phyloP scores from a whole-genome alignment of 495 filamentous ascomycete genomes.

The Jackrogersella multiformis region DNA sequence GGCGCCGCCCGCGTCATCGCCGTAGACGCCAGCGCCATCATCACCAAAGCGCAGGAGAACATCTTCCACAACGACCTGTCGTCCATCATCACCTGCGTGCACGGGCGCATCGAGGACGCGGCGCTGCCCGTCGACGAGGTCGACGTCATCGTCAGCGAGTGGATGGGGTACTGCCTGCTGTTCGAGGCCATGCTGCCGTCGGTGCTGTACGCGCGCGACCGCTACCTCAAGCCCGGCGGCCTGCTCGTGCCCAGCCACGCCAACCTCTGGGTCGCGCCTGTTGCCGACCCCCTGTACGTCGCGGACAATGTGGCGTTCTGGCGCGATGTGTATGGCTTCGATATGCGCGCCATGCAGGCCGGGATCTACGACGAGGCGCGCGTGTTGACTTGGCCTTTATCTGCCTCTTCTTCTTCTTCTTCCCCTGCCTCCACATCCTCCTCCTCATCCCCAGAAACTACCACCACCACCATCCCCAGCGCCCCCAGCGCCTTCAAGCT shows the following conservation, averaged over 20 bases:
- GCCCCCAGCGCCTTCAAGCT: slow-evolving; percentile 73
- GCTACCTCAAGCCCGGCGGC: slow-evolving; percentile 83
- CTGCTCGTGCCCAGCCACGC: slow-evolving; percentile 92
- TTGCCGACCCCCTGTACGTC: slow-evolving; percentile 88
- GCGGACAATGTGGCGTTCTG: slow-evolving; percentile 93
- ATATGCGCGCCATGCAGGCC: slow-evolving; percentile 89
- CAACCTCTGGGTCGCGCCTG: slow-evolving; percentile 87
- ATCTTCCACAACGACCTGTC: slow-evolving; percentile 85
- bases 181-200: slow-evolving; percentile 99
- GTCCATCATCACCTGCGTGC: slow-evolving; percentile 85
- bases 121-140: slow-evolving; percentile 86
- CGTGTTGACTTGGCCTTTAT: slow-evolving; percentile 55
- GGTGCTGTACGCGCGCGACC: slow-evolving; percentile 92
- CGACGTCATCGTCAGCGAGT: slow-evolving; percentile 98
- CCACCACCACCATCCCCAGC: slow-evolving; percentile 74
- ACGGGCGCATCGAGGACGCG: slow-evolving; percentile 98
- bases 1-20: slow-evolving; percentile 94
- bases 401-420: slow-evolving; percentile 1
- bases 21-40: slow-evolving; percentile 97
- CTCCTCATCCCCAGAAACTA: slow-evolving; percentile 1
- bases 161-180: slow-evolving; percentile 99
- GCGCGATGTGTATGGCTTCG: slow-evolving; percentile 98
- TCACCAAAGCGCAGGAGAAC: slow-evolving; percentile 92
- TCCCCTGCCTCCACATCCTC: not conserved
- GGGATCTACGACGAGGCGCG: slow-evolving; percentile 85